Evolutionary conservation across 2,329 filamentous ascomycete genomes (phyloP), one percentile per base, ranked within the genome.

Genomic region (Helminthosporium solani): DNA sequence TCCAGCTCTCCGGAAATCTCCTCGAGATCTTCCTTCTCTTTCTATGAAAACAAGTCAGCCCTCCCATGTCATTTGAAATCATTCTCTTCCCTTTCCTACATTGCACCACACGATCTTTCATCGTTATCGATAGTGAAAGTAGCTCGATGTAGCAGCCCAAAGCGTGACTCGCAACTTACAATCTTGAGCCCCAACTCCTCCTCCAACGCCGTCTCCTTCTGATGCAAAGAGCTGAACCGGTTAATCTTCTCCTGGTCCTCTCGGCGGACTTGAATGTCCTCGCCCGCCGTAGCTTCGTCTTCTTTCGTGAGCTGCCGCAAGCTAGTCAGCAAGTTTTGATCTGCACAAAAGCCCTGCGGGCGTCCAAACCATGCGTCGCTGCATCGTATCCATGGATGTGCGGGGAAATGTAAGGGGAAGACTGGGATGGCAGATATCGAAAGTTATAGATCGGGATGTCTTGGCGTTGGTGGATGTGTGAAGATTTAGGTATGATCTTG

Each of bases 161-260:
- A n/a, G n/a, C n/a, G n/a, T n/a, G n/a, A n/a, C n/a, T n/a, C n/a
- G n/a, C n/a, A 18, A 71, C 83, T 50, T 70, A 91, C 92, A 70
- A 84, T 84, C 70, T 95, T 96, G 5, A 73, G 70, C 66, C 87
- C 86, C 55, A 97, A 74, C 60, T 94, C 84, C 38, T 95, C 90
- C 66, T 95, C 85, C 3, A 97, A 70, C 2, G 78, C 72, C 27
- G 87, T 79, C 69, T 96, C 88, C 41, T 88, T 86, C 68, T 95
- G 90, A 70, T 99, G 94, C 53, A 99, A 78, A 35, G 90, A 85
- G 72, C 91, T 96, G 78, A 99, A 99, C 56, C 85, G 86, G 75
- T 99, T 99, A 82, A 99, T 99, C 75, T 94, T 95, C 75, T 97
- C 91, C 73, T 99, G 94, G 70, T 99, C 94, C 70, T 97, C 91